Evolutionary conservation across 768 basidiomycete species (phyloP).

Genomic region (Grammothele lineata): DNA sequence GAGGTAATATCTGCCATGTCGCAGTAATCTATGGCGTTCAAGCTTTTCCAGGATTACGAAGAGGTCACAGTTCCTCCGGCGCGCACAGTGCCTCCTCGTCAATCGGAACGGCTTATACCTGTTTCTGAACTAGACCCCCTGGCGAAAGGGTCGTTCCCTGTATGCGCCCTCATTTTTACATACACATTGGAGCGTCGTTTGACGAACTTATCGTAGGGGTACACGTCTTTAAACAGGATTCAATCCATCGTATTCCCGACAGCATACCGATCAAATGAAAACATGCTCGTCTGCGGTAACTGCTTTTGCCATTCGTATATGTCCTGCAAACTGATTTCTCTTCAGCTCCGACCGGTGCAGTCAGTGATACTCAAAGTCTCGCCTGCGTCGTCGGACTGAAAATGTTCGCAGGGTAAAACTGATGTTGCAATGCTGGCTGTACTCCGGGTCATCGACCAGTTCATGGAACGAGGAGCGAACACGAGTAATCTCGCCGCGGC

Average conservation of each 20-base stretch:
- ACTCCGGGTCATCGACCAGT: slow-evolving; percentile 80
- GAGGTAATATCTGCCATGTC: too few species aligned
- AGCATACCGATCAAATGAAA: slow-evolving; percentile 94
- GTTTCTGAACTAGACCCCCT: slow-evolving; percentile 74
- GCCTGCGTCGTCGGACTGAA: neutral
- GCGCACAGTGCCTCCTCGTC: slow-evolving; percentile 66
- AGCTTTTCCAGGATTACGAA: slow-evolving; percentile 64
- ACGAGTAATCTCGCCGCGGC: slow-evolving; percentile 37
- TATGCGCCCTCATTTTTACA: slow-evolving; percentile 38
- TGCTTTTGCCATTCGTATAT: slow-evolving; percentile 1
- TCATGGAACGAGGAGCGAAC: slow-evolving; percentile 35
- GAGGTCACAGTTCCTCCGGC: slow-evolving; percentile 90
- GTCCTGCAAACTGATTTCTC: neutral
- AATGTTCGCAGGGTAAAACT: slow-evolving; percentile 80
- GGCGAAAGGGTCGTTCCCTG: slow-evolving; percentile 80
- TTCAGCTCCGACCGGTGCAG: slow-evolving; percentile 94
- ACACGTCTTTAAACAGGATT: slow-evolving; percentile 83
- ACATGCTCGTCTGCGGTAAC: slow-evolving; percentile 88
- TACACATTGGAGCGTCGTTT: neutral
- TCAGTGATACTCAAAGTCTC: slow-evolving; percentile 44
- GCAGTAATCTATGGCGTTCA: too few species aligned
- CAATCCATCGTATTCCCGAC: slow-evolving; percentile 94
- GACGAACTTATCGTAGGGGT: slow-evolving; percentile 57
- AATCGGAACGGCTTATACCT: slow-evolving; percentile 64
- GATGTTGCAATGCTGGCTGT: slow-evolving; percentile 95